Evolutionary conservation across 306 rosid genomes (phyloP).

Genomic region (Acacia melanoxylon): DNA sequence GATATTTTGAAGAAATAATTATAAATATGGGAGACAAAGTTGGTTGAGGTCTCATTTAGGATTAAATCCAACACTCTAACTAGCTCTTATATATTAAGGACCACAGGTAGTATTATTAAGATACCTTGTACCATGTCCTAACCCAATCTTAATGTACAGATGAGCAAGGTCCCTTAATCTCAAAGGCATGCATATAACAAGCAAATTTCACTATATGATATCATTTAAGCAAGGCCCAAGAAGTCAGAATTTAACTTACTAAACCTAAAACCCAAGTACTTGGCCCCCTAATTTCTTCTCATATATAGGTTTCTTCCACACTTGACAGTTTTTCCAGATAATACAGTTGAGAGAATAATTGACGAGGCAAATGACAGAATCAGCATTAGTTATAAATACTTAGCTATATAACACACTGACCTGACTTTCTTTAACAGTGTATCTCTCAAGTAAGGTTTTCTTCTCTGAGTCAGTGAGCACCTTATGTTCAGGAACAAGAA

Average conservation of each 20-base stretch:
- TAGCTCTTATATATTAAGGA: no score
- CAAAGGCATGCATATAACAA: neutral
- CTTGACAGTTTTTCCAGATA: neutral
- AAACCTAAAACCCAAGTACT: neutral
- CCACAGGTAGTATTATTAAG: no score
- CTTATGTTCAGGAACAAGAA: constrained; percentile 77
- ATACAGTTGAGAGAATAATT: neutral
- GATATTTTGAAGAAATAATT: no score
- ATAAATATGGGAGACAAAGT: no score
- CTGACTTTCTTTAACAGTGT: constrained; percentile 86
- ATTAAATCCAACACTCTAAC: no score
- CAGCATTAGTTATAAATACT: neutral
- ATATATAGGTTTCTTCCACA: neutral
- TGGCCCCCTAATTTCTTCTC: neutral
- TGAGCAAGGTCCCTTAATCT: neutral
- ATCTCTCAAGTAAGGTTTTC: constrained; percentile 80
- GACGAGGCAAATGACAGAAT: neutral
- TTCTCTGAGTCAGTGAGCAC: constrained; percentile 62
- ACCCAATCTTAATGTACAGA: neutral
- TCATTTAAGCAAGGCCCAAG: neutral
- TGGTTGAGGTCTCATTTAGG: no score
- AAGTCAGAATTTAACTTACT: neutral
- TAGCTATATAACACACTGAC: constrained; percentile 33
- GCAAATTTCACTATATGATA: neutral
- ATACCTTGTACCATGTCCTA: neutral